These are phyloP conservation scores for Globisporangium middletonii DNA, from an alignment of 352 stramenopile genomes.

Conservation along the genomic window DNA sequence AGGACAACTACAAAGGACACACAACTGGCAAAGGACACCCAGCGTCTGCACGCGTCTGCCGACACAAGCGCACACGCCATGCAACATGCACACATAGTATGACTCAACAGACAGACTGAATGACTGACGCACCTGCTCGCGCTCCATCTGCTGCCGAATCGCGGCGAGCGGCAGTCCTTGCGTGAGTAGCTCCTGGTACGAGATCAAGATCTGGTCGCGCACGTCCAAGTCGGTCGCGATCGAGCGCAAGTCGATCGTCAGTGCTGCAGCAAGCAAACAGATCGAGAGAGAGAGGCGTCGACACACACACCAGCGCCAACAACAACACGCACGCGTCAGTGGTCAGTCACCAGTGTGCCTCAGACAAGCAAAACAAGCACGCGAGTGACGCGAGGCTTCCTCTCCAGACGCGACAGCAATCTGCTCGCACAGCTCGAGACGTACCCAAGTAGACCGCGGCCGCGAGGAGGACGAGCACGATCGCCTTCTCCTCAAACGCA, in stretches of 20 bases:
- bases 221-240: slow-evolving; percentile 39
- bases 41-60: too few species aligned
- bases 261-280: slow-evolving; percentile 15
- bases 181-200: slow-evolving; percentile 53
- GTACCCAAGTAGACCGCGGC: slow-evolving; percentile 43
- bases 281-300: background rate
- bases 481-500: slow-evolving; percentile 48
- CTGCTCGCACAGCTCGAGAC: background rate
- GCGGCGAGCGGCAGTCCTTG: slow-evolving; percentile 56
- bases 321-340: slow-evolving; percentile 3
- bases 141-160: slow-evolving; percentile 66
- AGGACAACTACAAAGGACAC: too few species aligned
- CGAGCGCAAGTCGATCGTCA: slow-evolving; percentile 40
- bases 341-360: too few species aligned
- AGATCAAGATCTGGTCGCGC: slow-evolving; percentile 44
- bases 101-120: too few species aligned
- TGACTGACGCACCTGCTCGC: slow-evolving; percentile 39
- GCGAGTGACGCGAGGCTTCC: background rate
- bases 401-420: too few species aligned
- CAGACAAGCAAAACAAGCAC: background rate
- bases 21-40: too few species aligned
- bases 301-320: too few species aligned
- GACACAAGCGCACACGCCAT: background rate
- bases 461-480: slow-evolving; percentile 44
- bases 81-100: background rate